These are phyloP conservation scores for Aspergillus proliferans DNA, from an alignment of 2,329 filamentous ascomycete species.

Conservation along the genomic window DNA sequence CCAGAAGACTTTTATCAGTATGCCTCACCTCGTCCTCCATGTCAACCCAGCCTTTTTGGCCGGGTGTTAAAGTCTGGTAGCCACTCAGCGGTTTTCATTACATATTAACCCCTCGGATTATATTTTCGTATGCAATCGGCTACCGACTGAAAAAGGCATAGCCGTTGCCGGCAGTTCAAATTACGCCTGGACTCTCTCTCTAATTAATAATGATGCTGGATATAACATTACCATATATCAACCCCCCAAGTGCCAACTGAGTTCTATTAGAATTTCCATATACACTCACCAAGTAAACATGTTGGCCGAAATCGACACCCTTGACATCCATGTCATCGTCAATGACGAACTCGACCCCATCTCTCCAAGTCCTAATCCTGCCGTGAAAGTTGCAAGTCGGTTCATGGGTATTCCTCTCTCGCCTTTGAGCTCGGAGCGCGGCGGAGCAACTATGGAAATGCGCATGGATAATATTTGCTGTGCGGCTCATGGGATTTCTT, in stretches of 20 bases:
- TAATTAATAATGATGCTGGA: too few species aligned
- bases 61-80: too few species aligned
- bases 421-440: neutral
- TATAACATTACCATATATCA: too few species aligned
- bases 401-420: slow-evolving; percentile 5
- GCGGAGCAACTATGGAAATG: slow-evolving; percentile 1
- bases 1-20: too few species aligned
- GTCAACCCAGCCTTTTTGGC: too few species aligned
- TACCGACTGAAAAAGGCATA: too few species aligned
- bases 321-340: slow-evolving; percentile 4
- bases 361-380: neutral
- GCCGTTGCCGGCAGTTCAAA: too few species aligned
- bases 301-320: slow-evolving; percentile 2
- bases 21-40: too few species aligned
- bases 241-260: neutral
- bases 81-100: too few species aligned
- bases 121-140: too few species aligned
- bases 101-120: too few species aligned
- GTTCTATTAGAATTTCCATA: neutral
- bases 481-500: slow-evolving; percentile 4
- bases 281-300: neutral
- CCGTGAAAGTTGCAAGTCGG: slow-evolving; percentile 4
- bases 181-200: too few species aligned
- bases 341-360: slow-evolving; percentile 6
- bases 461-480: slow-evolving; percentile 5